Evolutionary conservation across 2,329 filamentous ascomycete genomes (phyloP).

Genomic region (Ambrosiella xylebori): DNA sequence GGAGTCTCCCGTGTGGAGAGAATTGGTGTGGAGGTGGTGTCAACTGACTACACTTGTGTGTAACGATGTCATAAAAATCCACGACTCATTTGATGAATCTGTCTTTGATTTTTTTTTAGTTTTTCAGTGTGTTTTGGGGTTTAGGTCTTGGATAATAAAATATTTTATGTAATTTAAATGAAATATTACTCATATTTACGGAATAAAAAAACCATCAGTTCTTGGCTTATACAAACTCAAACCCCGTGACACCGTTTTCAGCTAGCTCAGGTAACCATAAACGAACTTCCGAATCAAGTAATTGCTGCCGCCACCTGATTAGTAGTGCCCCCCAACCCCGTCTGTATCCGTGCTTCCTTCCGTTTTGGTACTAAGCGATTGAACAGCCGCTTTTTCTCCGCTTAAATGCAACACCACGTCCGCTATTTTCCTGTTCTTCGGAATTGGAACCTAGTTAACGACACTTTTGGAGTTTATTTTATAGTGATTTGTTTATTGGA

Average conservation of each 20-base stretch:
- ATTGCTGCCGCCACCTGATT: neutral
- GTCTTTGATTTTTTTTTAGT: neutral
- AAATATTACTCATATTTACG: no score
- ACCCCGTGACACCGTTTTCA: neutral
- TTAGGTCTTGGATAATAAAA: no score
- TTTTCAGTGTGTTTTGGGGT: no score
- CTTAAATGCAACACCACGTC: conserved; percentile 1
- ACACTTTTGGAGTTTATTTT: neutral
- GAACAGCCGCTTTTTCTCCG: conserved; percentile 8
- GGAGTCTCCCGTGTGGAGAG: conserved; percentile 5
- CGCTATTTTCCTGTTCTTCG: neutral
- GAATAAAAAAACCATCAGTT: no score
- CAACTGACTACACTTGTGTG: neutral
- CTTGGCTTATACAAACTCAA: neutral
- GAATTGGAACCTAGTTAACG: neutral
- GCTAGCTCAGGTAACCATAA: neutral
- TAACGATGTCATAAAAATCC: neutral
- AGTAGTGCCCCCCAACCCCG: neutral
- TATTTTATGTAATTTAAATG: no score
- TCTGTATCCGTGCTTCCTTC: neutral
- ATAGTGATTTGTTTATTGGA: neutral
- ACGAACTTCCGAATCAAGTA: neutral
- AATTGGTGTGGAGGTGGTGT: conserved; percentile 7
- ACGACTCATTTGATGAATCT: neutral
- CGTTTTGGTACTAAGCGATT: neutral